Evolutionary conservation across 768 basidiomycete genomes (phyloP).

Genomic region (Lactarius hatsudake): DNA sequence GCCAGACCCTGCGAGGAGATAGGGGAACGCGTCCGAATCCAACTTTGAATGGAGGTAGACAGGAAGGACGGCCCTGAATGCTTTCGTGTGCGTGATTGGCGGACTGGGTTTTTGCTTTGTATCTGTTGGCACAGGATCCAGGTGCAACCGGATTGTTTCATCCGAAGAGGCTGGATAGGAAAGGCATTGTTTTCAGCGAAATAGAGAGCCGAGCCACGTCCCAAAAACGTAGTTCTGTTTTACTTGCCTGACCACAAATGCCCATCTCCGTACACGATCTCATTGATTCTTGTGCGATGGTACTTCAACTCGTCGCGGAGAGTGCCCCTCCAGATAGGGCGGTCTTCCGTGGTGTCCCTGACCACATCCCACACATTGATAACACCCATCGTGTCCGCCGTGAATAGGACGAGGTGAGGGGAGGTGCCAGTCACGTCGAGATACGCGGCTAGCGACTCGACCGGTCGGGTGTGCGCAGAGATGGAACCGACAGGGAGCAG

Average conservation of each 20-base stretch:
- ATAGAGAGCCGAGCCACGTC: neutral
- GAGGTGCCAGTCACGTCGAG: constrained; percentile 29
- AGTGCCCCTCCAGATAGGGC: constrained; percentile 50
- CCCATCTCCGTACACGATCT: constrained; percentile 60
- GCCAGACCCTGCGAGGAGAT: constrained; percentile 79
- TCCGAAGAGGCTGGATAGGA: constrained; percentile 74
- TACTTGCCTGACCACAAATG: constrained; percentile 86
- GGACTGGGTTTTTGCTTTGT: constrained; percentile 40
- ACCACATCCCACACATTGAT: constrained; percentile 77
- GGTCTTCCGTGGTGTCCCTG: constrained; percentile 41
- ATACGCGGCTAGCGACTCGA: constrained; percentile 71
- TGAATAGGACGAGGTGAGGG: constrained; percentile 56
- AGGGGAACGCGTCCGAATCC: constrained; percentile 53
- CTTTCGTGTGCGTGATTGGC: constrained; percentile 56
- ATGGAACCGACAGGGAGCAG: constrained; percentile 62
- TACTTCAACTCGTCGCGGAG: constrained; percentile 55
- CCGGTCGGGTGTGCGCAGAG: constrained; percentile 83
- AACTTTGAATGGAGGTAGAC: constrained; percentile 51
- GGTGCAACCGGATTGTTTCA: constrained; percentile 68
- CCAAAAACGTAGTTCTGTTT: neutral
- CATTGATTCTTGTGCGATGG: constrained; percentile 84
- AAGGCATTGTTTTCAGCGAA: constrained; percentile 2
- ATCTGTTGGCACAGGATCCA: constrained; percentile 38
- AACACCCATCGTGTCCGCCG: constrained; percentile 90
- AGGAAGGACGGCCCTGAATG: constrained; percentile 74